Conservation (phyloP, 208 protist genomes). For the Acanthamoeba culbertsoni region DNA sequence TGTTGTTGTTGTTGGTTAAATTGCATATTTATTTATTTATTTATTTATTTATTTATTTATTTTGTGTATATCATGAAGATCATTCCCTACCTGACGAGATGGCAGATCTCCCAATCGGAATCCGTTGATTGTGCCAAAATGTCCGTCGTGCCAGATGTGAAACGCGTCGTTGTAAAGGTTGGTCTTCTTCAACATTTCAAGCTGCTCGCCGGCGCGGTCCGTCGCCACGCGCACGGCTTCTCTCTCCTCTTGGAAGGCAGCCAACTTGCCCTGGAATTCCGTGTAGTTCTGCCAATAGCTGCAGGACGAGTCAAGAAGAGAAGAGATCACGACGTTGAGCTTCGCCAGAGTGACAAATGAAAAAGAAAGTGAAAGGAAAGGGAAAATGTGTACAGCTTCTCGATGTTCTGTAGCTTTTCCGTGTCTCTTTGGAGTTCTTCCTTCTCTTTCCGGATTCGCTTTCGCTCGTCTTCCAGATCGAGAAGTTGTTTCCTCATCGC, state of each 20-base stretch:
- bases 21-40: too few relatives aligned
- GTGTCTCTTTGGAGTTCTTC: background rate
- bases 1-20: background rate
- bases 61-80: too few relatives aligned
- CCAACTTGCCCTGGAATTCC: slow-evolving; percentile 49
- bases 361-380: background rate
- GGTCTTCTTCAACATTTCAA: slow-evolving; percentile 75
- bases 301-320: background rate
- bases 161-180: slow-evolving; percentile 86
- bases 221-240: background rate
- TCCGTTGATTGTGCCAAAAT: slow-evolving; percentile 87
- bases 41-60: too few relatives aligned
- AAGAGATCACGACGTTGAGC: background rate
- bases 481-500: background rate
- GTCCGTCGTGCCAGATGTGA: slow-evolving; percentile 83
- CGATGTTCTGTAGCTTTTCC: slow-evolving; percentile 10
- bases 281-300: slow-evolving; percentile 62
- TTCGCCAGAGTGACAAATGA: too few relatives aligned
- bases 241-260: slow-evolving; percentile 39
- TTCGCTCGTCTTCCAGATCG: background rate
- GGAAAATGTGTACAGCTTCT: background rate
- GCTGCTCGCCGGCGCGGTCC: background rate
- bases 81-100: slow-evolving; percentile 58
- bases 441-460: background rate
- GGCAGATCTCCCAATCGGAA: slow-evolving; percentile 81